These are phyloP conservation scores for Hordeum pubiflorum DNA, from an alignment of 202 grass and related monocot genomes.

Conservation along the genomic window DNA sequence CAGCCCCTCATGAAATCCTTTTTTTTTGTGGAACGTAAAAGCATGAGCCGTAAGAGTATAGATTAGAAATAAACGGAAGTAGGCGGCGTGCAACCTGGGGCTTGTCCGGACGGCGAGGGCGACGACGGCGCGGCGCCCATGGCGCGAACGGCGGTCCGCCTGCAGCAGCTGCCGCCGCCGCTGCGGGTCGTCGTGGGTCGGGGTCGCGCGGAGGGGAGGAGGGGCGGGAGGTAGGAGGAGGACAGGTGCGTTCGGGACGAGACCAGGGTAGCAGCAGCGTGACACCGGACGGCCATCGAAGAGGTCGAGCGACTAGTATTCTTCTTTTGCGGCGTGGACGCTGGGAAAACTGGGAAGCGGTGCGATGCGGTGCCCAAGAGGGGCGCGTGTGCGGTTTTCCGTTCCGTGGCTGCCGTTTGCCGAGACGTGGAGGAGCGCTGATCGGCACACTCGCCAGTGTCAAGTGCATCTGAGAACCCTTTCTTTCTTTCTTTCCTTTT, in stretches of 20 bases:
- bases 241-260: neutral
- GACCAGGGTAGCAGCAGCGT: neutral
- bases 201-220: conserved; percentile 5
- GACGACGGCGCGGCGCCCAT: conserved; percentile 30
- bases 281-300: neutral
- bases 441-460: no score
- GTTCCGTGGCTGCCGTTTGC: no score
- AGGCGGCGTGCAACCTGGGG: conserved; percentile 20
- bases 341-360: no score
- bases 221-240: neutral
- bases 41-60: neutral
- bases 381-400: no score
- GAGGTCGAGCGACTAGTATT: no score
- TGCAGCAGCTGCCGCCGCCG: neutral
- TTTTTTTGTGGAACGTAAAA: no score
- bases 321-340: no score
- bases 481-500: no score
- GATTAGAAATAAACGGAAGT: neutral
- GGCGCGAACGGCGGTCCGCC: conserved; percentile 18
- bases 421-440: no score
- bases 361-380: no score
- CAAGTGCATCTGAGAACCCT: no score
- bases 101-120: neutral
- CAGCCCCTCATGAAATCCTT: no score
- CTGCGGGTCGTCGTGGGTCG: neutral